Base-by-base conservation (phyloP, 2,329 filamentous ascomycete species). In the Blastomyces percursus region DNA sequence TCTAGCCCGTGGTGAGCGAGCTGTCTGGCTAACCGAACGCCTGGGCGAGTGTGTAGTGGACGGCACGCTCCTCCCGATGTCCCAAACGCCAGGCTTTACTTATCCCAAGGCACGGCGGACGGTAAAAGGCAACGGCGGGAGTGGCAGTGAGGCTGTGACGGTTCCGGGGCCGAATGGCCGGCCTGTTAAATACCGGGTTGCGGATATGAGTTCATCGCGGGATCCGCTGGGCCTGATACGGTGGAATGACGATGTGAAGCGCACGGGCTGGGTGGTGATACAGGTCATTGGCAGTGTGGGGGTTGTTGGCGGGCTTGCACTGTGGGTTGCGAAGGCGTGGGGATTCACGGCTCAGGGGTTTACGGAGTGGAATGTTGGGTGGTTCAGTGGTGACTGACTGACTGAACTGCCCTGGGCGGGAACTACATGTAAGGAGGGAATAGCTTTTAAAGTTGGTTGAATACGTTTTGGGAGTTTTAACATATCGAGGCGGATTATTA, bases 161-260 rank as follows among this genome's bases (percentile, higher is more conserved):
- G 64, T 73, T 44, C 69, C 66, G 30, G 61, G 68, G 6, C 66
- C 67, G 60, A 66, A 67, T 32, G 69, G 68, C 6, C 65, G 69
- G 67, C 66, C 65, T 59, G 63, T 72, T 69, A 62, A 73, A 69
- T 72, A 77, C 68, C 69, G 72, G 64, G 63, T 71, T 58, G 58
- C 69, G 3, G 64, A 75, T 24, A 67, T 81, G 57, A 59, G 38
- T 30, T 79, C 80, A 67, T 81, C 85, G 42, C 82, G 89, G 64
- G 92, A 96, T 72, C 92, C 92, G 0, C 79, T 96, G 0, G 91
- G 91, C 0, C 73, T 96, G 44, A 80, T 95, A 60, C 81, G 86
- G 65, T 82, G 91, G 66, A 83, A 84, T 2, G 84, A 88, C 24
- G 82, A 85, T 44, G 70, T 95, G 48, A 85, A 82, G 67, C 80